Evolutionary conservation across 2,329 filamentous ascomycete genomes (phyloP), one percentile per base, ranked within the genome.

Genomic region (Colletotrichum melonis): DNA sequence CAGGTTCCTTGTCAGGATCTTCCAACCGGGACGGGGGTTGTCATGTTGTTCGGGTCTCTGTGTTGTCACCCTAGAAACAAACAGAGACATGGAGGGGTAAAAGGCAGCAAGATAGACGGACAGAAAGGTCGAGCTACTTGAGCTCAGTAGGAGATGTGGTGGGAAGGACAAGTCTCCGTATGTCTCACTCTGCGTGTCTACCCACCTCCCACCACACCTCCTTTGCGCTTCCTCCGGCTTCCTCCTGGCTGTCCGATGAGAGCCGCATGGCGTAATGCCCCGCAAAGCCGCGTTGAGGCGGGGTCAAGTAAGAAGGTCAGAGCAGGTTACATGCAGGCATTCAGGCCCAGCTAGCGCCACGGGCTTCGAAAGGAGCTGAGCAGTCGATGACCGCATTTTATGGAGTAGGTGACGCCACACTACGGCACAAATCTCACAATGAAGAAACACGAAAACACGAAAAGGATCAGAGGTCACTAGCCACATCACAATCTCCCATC

Each of bases 351-450:
- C 24, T 46, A 59, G 55, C 52, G 32, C 54, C 26, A 59, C 56
- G 56, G 56, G 26, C 32, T n/a, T 54, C 32, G 11, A 35, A 9
- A 54, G 38, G 54, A 65, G 52, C 65, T 69, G 35, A 60, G 24
- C 24, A 46, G 32, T 64, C 58, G 22, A 75, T 75, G 74, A 75
- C 74, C 59, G 74, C 68, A 74, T 75, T 46, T 2, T 74, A 58
- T 74, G 74, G 74, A 58, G 72, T 73, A 74, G 38, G 63, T 75
- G 74, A 73, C 74, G 74, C 72, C 72, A 75, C 74, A 74, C 30
- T 24, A 22, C 28, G 26, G 14, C 38, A 42, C 38, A 26, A 7
- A 4, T 26, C 56, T 63, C 58, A 26, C 69, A 58, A 30, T 12
- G 56, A 46, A 38, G 26, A 38, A 16, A 35, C 42, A 30, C 63